Base-by-base conservation (phyloP, 139 green algal species). In the Closterium sp. region DNA sequence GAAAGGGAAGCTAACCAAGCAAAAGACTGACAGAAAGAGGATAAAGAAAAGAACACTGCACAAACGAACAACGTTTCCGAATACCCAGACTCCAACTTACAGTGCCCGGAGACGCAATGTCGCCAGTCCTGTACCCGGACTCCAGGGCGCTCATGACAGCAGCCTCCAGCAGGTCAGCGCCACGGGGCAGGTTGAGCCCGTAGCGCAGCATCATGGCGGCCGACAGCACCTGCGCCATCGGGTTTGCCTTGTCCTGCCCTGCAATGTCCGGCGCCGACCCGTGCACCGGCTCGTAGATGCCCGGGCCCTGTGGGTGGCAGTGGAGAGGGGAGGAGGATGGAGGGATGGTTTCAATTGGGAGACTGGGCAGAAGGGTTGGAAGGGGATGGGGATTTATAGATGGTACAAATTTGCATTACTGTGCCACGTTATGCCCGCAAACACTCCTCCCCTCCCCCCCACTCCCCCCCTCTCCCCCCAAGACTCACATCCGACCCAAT, bases 161-260 rank as follows among this genome's bases (percentile, higher is more conserved):
- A 0, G 85, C 91, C 94, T 99, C 97, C 34, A 99, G 90, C 25
- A 94, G 91, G 19, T 96, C 96, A 2, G 97, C 97, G 30, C 98
- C 95, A 92, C 96, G 94, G 30, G 97, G 96, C 88, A 98, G 93
- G 92, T 96, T 95, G 36, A 99, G 96, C 66, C 97, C 97, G 94
- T 99, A 99, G 83, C 97, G 95, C 94, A 98, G 98, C 98, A 99
- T 99, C 98, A 99, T 99, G 84, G 98, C 97, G 8, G 98, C 98
- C 30, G 95, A 98, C 34, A 99, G 95, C 33, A 99, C 95, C 87
- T 94, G 88, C 5, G 94, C 94, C 8, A 96, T 92, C 32, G 95
- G 95, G 91, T 96, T 96, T 2, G 94, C 93, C 88, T 94, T 96
- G 76, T 95, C 93, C 88, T 94, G 91, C 28, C 97, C 97, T 6